Percentiles rank a stretch among this genome's conserved stretches.
Evolutionary conservation across 2,329 filamentous ascomycete species (phyloP).

Genomic region (Penicillium crustosum): DNA sequence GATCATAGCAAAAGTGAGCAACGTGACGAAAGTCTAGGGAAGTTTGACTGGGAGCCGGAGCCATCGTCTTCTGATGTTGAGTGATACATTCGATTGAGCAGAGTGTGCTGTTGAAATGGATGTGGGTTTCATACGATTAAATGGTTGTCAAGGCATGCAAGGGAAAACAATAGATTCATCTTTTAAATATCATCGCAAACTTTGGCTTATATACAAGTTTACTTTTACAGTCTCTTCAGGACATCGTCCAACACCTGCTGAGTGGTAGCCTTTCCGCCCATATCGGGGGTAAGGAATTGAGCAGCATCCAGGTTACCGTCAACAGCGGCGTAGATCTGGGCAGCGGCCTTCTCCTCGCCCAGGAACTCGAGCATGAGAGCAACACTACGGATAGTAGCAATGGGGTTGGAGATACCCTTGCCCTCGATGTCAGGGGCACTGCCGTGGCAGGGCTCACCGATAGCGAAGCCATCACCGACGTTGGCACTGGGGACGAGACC

Average conservation of each 20-base stretch:
- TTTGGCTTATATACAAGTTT: conserved; percentile 18
- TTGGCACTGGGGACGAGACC: conserved; percentile 94
- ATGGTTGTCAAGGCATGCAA: background rate
- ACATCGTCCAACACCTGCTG: conserved; percentile 86
- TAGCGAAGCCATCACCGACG: conserved; percentile 89
- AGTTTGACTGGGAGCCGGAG: conserved; percentile 27
- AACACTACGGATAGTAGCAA: conserved; percentile 87
- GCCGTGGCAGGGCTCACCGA: conserved; percentile 97
- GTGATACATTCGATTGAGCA: conserved; percentile 4
- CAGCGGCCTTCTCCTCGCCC: conserved; percentile 80
- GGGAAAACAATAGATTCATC: conserved; percentile 4
- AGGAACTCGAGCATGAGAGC: conserved; percentile 97
- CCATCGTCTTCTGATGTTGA: conserved; percentile 23
- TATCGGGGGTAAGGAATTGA: conserved; percentile 78
- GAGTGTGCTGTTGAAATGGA: background rate
- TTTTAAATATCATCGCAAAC: conserved; percentile 3
- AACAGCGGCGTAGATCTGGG: conserved; percentile 85
- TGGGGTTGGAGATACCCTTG: conserved; percentile 88
- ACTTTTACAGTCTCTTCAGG: conserved; percentile 69
- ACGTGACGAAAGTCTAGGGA: conserved; percentile 17
- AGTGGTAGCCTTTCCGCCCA: conserved; percentile 84
- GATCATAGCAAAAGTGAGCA: conserved; percentile 1
- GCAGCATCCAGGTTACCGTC: conserved; percentile 86
- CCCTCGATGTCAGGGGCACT: conserved; percentile 95
- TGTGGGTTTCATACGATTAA: background rate